Evolutionary conservation across 1,139 yeast genomes (phyloP).

Genomic region (Blastobotrys buckinghamii): DNA sequence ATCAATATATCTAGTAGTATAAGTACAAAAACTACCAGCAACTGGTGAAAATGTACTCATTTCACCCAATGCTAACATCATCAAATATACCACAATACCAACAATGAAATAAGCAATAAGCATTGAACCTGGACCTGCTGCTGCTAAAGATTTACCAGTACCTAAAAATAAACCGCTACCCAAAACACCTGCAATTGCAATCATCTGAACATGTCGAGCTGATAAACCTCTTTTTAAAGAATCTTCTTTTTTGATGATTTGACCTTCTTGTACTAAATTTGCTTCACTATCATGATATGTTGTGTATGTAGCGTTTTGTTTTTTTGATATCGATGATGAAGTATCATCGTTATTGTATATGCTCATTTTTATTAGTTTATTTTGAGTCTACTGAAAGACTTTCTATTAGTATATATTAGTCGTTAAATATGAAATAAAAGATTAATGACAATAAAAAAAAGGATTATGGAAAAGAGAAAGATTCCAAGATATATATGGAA

Average conservation of each 20-base stretch:
- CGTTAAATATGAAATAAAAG: too few relatives aligned
- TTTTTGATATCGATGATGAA: background rate
- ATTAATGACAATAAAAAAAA: too few relatives aligned
- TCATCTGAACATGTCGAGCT: slow-evolving; percentile 47
- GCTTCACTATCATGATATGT: slow-evolving; percentile 6
- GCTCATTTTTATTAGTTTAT: slow-evolving; percentile 1
- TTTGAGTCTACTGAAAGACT: too few relatives aligned
- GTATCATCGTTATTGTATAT: background rate
- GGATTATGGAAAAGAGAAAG: too few relatives aligned
- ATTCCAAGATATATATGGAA: too few relatives aligned
- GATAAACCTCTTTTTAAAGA: slow-evolving; percentile 38
- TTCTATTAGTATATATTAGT: too few relatives aligned
- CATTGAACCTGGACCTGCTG: slow-evolving; percentile 52
- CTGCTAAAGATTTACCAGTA: slow-evolving; percentile 46
- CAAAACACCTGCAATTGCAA: slow-evolving; percentile 38
- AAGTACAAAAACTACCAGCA: slow-evolving; percentile 58
- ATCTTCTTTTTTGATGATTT: slow-evolving; percentile 15
- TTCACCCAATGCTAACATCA: slow-evolving; percentile 58
- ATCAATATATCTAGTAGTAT: slow-evolving; percentile 53
- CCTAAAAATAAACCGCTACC: slow-evolving; percentile 56
- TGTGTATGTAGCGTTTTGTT: background rate
- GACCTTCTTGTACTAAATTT: slow-evolving; percentile 40
- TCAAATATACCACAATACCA: slow-evolving; percentile 48
- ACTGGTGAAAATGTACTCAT: slow-evolving; percentile 57
- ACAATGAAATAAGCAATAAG: slow-evolving; percentile 44